phyloP scores from a whole-genome alignment of 2,329 filamentous ascomycete species.

The Aspergillus hortae region DNA sequence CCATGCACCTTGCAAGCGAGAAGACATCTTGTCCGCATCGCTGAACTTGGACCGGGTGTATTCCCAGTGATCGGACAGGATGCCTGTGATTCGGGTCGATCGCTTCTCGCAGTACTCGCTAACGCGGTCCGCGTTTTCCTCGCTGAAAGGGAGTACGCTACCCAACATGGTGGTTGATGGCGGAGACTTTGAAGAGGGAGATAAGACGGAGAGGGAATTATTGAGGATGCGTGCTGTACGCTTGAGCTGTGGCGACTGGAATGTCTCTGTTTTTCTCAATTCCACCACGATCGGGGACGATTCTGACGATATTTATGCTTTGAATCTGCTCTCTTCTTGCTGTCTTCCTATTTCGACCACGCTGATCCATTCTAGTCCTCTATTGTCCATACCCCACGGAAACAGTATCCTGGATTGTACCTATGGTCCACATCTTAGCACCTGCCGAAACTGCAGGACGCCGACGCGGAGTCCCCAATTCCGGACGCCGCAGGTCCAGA shows the following conservation, averaged over 20 bases:
- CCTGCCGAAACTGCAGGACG: background rate
- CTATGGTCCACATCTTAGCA: background rate
- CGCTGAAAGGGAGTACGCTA: background rate
- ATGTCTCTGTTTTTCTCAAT: background rate
- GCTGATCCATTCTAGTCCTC: background rate
- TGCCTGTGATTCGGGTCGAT: background rate
- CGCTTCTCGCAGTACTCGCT: background rate
- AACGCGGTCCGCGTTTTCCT: background rate
- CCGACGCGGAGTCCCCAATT: background rate
- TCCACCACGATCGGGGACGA: background rate
- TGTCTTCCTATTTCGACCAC: background rate
- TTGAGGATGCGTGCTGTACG: background rate
- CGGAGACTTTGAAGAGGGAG: background rate
- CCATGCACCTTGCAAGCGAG: slow-evolving; percentile 3
- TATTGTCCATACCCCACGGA: background rate
- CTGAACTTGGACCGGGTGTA: slow-evolving; percentile 1
- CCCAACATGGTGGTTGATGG: background rate
- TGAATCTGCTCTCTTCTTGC: background rate
- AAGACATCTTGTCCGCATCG: slow-evolving; percentile 8
- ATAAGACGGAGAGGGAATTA: background rate
- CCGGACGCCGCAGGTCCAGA: background rate
- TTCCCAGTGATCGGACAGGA: slow-evolving; percentile 2
- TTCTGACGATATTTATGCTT: background rate
- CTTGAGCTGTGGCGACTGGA: background rate
- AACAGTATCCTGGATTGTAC: background rate